phyloP scores from a whole-genome alignment of 306 rosid genomes.

The Prunus campanulata region DNA sequence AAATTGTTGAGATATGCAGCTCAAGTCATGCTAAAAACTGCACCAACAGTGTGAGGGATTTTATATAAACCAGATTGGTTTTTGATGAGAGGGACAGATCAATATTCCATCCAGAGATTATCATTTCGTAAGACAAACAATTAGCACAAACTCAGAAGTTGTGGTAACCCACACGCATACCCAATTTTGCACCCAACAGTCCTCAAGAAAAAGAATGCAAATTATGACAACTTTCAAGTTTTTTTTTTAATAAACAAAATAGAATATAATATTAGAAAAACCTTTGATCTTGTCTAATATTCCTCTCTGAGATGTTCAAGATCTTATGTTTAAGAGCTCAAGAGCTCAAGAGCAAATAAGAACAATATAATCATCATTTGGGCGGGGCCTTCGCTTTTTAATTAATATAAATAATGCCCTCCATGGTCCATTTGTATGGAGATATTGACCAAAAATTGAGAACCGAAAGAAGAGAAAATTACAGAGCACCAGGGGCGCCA shows the following conservation, averaged over 20 bases:
- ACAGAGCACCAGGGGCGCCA: not conserved
- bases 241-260: not conserved
- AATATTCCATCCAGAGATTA: not conserved
- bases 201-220: no score
- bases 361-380: not conserved
- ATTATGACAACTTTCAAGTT: not conserved
- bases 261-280: no score
- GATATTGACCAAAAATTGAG: no score
- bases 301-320: not conserved
- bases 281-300: not conserved
- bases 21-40: not conserved
- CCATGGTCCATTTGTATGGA: not conserved
- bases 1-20: not conserved
- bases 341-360: not conserved
- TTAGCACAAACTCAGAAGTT: not conserved
- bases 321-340: not conserved
- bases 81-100: not conserved
- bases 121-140: not conserved
- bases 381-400: not conserved
- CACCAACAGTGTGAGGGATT: not conserved
- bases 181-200: not conserved
- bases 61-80: not conserved
- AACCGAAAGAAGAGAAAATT: not conserved
- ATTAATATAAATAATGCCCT: not conserved
- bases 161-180: slow-evolving; percentile 2